Percentiles rank a stretch among this genome's conserved stretches.
Evolutionary conservation across 352 stramenopile genomes (phyloP).

Genomic region (Globisporangium nagaii): DNA sequence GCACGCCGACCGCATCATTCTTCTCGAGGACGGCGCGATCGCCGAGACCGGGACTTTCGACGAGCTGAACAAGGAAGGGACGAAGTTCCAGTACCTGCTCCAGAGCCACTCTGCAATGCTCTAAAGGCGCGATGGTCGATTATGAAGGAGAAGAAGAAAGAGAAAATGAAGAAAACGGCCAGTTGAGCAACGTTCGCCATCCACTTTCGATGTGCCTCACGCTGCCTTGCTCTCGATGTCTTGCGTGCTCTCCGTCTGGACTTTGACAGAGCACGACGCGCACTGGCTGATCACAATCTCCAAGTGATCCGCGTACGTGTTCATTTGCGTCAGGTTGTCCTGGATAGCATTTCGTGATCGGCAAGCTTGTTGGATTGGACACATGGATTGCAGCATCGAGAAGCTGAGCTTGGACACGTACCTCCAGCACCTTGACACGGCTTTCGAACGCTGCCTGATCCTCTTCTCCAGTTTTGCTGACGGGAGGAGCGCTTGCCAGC

Average conservation of each 20-base stretch:
- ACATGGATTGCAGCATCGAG: neutral
- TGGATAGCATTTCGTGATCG: slow-evolving; percentile 11
- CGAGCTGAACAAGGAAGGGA: slow-evolving; percentile 69
- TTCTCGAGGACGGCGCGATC: slow-evolving; percentile 79
- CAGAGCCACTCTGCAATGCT: slow-evolving; percentile 56
- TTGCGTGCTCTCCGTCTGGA: slow-evolving; percentile 64
- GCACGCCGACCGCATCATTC: slow-evolving; percentile 75
- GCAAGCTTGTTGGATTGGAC: neutral
- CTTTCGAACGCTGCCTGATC: slow-evolving; percentile 21
- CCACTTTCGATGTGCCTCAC: slow-evolving; percentile 3
- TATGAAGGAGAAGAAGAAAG: neutral
- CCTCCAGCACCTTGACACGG: slow-evolving; percentile 64
- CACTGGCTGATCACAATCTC: slow-evolving; percentile 73
- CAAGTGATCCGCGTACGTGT: slow-evolving; percentile 72
- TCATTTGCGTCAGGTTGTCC: slow-evolving; percentile 77
- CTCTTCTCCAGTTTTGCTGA: slow-evolving; percentile 15
- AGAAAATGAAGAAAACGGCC: neutral
- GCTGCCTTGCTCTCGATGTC: slow-evolving; percentile 19
- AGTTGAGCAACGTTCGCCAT: neutral
- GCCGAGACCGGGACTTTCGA: slow-evolving; percentile 71
- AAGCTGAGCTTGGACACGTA: slow-evolving; percentile 11
- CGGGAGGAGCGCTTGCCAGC: slow-evolving; percentile 1
- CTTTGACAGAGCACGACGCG: slow-evolving; percentile 57
- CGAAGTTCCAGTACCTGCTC: slow-evolving; percentile 71
- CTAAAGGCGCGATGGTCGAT: slow-evolving; percentile 19